phyloP scores from a whole-genome alignment of 306 rosid genomes.

The Amphicarpaea edgeworthii region DNA sequence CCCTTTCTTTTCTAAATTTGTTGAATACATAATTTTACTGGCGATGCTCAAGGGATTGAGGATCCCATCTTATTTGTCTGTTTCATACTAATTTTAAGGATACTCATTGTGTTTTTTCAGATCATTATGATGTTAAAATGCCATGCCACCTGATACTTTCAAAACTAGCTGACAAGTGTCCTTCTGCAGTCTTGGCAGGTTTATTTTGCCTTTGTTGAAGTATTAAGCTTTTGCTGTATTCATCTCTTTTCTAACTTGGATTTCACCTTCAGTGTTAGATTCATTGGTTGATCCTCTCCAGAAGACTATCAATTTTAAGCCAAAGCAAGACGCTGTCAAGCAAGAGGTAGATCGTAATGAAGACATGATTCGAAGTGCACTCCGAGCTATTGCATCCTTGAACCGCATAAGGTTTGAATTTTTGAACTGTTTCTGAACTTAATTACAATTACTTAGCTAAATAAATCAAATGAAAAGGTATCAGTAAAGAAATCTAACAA shows the following conservation, averaged over 20 bases:
- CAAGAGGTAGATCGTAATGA: constrained; percentile 99
- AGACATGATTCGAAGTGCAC: constrained; percentile 99
- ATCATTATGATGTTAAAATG: constrained; percentile 99
- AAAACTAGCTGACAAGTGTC: constrained; percentile 95
- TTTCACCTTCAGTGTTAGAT: constrained; percentile 75
- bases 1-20: constrained; percentile 12
- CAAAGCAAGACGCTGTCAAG: constrained; percentile 97
- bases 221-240: constrained; percentile 17
- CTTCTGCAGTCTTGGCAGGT: constrained; percentile 97
- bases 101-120: constrained; percentile 52
- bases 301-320: constrained; percentile 94
- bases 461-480: background rate
- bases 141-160: constrained; percentile 99
- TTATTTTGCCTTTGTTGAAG: constrained; percentile 42
- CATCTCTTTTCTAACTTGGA: constrained; percentile 35
- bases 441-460: constrained; percentile 32
- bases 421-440: constrained; percentile 30
- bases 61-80: background rate
- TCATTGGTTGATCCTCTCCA: constrained; percentile 99
- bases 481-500: background rate
- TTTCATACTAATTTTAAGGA: background rate
- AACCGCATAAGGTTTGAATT: constrained; percentile 86
- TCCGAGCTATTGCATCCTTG: constrained; percentile 94
- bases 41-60: constrained; percentile 9
- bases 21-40: background rate